These are phyloP conservation scores for Sarocladium brachiariae DNA, from an alignment of 2,329 filamentous ascomycete genomes.

Conservation along the genomic window DNA sequence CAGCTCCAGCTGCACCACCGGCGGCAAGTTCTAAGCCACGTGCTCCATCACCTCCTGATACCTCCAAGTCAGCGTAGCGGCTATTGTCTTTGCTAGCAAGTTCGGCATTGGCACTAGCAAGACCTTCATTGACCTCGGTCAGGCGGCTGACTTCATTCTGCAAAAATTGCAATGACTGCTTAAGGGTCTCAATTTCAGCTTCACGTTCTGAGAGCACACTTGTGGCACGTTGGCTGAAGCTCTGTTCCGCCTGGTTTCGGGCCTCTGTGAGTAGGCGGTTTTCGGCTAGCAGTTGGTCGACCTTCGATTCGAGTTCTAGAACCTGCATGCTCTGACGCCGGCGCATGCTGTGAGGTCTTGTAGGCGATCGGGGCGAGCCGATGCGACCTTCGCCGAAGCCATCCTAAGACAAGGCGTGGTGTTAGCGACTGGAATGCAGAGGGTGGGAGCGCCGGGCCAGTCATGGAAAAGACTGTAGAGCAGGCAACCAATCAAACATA, in stretches of 20 bases:
- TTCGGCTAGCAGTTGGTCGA: constrained; percentile 80
- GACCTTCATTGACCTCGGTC: constrained; percentile 73
- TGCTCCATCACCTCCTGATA: constrained; percentile 57
- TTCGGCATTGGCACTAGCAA: constrained; percentile 70
- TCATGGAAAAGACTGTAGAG: background rate
- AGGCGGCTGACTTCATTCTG: constrained; percentile 76
- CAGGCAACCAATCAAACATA: background rate
- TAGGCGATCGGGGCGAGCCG: constrained; percentile 84
- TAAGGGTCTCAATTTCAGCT: constrained; percentile 76
- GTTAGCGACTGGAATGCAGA: constrained; percentile 16
- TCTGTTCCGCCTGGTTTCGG: constrained; percentile 61
- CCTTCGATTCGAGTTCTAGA: constrained; percentile 77
- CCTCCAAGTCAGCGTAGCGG: constrained; percentile 60
- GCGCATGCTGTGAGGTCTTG: constrained; percentile 89
- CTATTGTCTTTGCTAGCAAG: constrained; percentile 65
- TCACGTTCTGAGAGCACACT: constrained; percentile 74
- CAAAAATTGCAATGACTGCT: constrained; percentile 69
- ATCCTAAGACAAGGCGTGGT: constrained; percentile 52
- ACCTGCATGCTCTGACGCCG: constrained; percentile 97
- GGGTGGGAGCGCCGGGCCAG: background rate
- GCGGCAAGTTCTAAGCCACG: constrained; percentile 61
- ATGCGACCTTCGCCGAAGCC: constrained; percentile 84
- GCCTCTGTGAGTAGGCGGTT: constrained; percentile 74
- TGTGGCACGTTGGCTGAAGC: constrained; percentile 58
- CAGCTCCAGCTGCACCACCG: constrained; percentile 53